Evolutionary conservation across 192 early-diverging fungal genomes (phyloP), one percentile per base, ranked within the genome.

Genomic region (Podila clonocystis): DNA sequence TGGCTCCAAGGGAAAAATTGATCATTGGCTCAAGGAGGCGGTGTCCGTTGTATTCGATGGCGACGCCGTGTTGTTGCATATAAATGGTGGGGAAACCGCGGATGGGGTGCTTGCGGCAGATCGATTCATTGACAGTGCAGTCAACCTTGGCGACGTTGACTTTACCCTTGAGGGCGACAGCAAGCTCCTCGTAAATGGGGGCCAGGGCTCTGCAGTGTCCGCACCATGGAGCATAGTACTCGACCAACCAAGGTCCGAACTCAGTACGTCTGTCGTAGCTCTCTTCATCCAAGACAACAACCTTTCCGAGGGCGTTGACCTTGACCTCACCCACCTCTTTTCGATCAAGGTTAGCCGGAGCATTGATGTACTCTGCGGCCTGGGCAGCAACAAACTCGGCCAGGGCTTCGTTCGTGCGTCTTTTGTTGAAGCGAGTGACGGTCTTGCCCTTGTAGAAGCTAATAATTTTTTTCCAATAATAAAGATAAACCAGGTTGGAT

Each of bases 181-280:
- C 94, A 62, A 98, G 74, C 52, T 92, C 74, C 11, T 88, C 88
- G 89, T 94, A 97, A 22, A 87, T 85, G 0, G 96, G 96, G 8
- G 91, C 93, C 74, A 98, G 88, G 2, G 86, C 82, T 84, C 95
- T 88, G 87, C 97, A 98, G 82, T 97, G 96, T 24, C 87, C 79
- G 74, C 95, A 96, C 94, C 94, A 96, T 11, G 95, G 95, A 22
- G 95, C 94, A 83, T 93, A 95, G 84, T 97, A 96, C 79, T 95
- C 89, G 60, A 97, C 68, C 67, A 97, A 95, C 96, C 96, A 97
- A 28, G 92, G 92, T 5, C 91, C 91, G 22, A 75, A 82, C 5
- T 82, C 75, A 2, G 87, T 91, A 74, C 82, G 71, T 58, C 85
- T 72, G 20, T 82, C 84, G 83, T 88, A 92, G 75, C 84, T 90